These are phyloP conservation scores for Candida gorgasii DNA, from an alignment of 805 yeast species.

Conservation along the genomic window DNA sequence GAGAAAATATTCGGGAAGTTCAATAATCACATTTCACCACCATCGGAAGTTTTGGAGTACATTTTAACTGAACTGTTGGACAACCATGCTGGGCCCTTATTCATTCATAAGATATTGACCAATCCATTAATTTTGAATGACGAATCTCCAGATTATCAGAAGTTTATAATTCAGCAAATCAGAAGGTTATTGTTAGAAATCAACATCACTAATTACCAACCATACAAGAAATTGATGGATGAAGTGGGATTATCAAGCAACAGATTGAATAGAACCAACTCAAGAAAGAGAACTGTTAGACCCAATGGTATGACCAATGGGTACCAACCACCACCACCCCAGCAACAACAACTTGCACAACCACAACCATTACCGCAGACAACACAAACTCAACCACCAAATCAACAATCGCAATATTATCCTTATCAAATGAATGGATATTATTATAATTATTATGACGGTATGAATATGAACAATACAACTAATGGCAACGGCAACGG, in stretches of 20 bases:
- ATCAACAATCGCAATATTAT: constrained; percentile 9
- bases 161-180: constrained; percentile 59
- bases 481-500: constrained; percentile 34
- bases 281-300: constrained; percentile 10
- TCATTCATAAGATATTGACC: constrained; percentile 76
- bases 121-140: constrained; percentile 55
- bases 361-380: constrained; percentile 2
- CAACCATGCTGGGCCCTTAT: constrained; percentile 52
- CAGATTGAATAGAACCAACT: constrained; percentile 29
- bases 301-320: not conserved
- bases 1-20: constrained; percentile 63
- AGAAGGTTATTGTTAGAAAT: constrained; percentile 61
- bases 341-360: constrained; percentile 8
- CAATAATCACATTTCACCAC: constrained; percentile 29
- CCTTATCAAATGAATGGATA: constrained; percentile 4
- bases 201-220: constrained; percentile 59
- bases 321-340: constrained; percentile 12
- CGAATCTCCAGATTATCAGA: constrained; percentile 47
- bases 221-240: constrained; percentile 83
- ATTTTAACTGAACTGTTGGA: constrained; percentile 65
- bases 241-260: constrained; percentile 73
- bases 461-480: not conserved
- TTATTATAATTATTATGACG: constrained; percentile 6
- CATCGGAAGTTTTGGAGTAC: constrained; percentile 51
- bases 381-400: constrained; percentile 21